These are phyloP conservation scores for Singerocomus rubriflavus DNA, from an alignment of 1,284 basidiomycete genomes.

Conservation along the genomic window DNA sequence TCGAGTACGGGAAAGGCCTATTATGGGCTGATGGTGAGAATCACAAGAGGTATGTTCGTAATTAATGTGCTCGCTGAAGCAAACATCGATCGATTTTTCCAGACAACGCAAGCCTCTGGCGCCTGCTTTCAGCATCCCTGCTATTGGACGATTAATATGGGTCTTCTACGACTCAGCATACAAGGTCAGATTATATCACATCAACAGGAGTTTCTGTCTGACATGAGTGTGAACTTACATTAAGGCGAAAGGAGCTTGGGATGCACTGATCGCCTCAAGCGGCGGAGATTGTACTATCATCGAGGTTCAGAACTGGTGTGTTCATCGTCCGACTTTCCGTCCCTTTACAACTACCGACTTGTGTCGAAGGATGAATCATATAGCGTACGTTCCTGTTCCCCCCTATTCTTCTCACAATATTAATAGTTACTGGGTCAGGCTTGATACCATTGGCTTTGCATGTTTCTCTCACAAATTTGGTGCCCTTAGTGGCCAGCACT, in stretches of 20 bases:
- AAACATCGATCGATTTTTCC: not conserved
- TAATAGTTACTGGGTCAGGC: slow-evolving; percentile 26
- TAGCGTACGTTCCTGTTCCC: slow-evolving; percentile 37
- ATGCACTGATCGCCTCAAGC: slow-evolving; percentile 39
- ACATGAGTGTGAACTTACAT: no score
- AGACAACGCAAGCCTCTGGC: slow-evolving; percentile 37
- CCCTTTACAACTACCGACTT: no score
- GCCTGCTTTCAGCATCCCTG: slow-evolving; percentile 4
- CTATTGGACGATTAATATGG: slow-evolving; percentile 5
- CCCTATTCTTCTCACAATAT: not conserved
- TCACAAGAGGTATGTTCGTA: slow-evolving; percentile 11
- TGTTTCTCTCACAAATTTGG: slow-evolving; percentile 45
- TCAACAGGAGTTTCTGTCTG: not conserved
- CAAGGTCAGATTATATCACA: slow-evolving; percentile 39
- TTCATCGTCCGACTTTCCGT: no score
- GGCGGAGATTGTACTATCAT: slow-evolving; percentile 36
- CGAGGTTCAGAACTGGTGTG: slow-evolving; percentile 43
- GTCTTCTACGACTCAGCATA: slow-evolving; percentile 33
- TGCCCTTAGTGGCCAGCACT: slow-evolving; percentile 39
- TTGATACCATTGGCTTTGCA: slow-evolving; percentile 38
- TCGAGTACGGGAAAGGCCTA: slow-evolving; percentile 1
- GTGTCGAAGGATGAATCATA: slow-evolving; percentile 43
- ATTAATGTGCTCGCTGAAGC: no score
- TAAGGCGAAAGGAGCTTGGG: slow-evolving; percentile 48
- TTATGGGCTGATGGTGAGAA: slow-evolving; percentile 16